phyloP scores from a whole-genome alignment of 257 asterid genomes.

The Anisodus acutangulus region DNA sequence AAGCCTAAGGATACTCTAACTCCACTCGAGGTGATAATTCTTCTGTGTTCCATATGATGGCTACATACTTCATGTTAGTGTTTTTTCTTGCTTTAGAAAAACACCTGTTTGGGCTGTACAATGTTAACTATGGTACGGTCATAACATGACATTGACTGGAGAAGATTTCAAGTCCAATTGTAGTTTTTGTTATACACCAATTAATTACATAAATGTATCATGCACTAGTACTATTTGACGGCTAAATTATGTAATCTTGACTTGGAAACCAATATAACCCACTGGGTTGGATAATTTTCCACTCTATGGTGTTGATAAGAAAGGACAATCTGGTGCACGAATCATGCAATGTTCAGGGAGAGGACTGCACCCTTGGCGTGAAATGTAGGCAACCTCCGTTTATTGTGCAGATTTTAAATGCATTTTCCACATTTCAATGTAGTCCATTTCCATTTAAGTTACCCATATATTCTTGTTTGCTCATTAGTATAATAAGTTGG shows the following conservation, averaged over 20 bases:
- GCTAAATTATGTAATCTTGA: neutral
- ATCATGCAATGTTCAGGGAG: neutral
- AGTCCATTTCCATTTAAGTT: neutral
- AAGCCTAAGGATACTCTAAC: conserved; percentile 34
- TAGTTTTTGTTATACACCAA: neutral
- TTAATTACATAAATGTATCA: neutral
- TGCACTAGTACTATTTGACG: neutral
- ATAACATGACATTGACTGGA: neutral
- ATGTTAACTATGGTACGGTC: neutral
- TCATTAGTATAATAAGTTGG: neutral
- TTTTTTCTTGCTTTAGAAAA: neutral
- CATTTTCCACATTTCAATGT: neutral
- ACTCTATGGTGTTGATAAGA: neutral
- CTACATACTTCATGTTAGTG: neutral
- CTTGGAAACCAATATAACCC: conserved; percentile 15
- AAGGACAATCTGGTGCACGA: neutral
- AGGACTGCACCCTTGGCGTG: neutral
- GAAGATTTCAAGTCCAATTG: neutral
- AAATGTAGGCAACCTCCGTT: neutral
- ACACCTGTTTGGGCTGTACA: neutral
- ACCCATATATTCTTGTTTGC: neutral
- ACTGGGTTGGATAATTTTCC: conserved; percentile 7
- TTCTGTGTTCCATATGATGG: neutral
- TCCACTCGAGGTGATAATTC: conserved; percentile 59
- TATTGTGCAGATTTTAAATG: neutral